A percentile compares a stretch with the other conserved stretches of the same genome.
Evolutionary conservation across 805 yeast species (phyloP).

Genomic region (Kazachstania martiniae): DNA sequence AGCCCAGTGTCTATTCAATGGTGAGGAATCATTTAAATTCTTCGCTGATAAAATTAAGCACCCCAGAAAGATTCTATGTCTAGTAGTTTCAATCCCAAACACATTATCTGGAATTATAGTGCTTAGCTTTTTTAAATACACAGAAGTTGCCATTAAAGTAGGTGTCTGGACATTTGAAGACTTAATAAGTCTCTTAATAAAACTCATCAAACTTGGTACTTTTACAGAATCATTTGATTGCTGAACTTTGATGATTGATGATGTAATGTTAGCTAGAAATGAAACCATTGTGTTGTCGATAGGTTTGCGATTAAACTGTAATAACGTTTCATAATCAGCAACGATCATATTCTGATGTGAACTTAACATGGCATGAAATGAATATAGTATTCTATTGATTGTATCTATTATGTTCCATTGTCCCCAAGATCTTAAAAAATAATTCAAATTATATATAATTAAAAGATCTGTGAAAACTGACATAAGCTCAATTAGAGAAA

Average conservation of each 20-base stretch:
- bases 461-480: too few relatives aligned
- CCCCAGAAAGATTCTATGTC: conserved; percentile 80
- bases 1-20: conserved; percentile 95
- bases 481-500: too few relatives aligned
- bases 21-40: conserved; percentile 84
- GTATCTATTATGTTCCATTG: too few relatives aligned
- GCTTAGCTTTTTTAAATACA: conserved; percentile 69
- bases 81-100: conserved; percentile 47
- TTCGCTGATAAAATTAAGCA: conserved; percentile 87
- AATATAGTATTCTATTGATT: too few relatives aligned
- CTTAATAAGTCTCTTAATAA: conserved; percentile 62
- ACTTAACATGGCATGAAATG: too few relatives aligned
- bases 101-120: conserved; percentile 76
- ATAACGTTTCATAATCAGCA: conserved; percentile 21
- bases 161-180: conserved; percentile 91
- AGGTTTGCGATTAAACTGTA: conserved; percentile 18
- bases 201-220: too few relatives aligned
- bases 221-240: too few relatives aligned
- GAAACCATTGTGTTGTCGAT: conserved; percentile 24
- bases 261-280: conserved; percentile 20
- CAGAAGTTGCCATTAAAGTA: conserved; percentile 85
- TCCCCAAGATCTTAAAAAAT: too few relatives aligned
- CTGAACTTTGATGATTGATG: conserved; percentile 13
- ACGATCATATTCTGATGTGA: too few relatives aligned
- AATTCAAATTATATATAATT: too few relatives aligned